phyloP scores from a whole-genome alignment of 2,329 filamentous ascomycete genomes.

The Blastomyces gilchristii region DNA sequence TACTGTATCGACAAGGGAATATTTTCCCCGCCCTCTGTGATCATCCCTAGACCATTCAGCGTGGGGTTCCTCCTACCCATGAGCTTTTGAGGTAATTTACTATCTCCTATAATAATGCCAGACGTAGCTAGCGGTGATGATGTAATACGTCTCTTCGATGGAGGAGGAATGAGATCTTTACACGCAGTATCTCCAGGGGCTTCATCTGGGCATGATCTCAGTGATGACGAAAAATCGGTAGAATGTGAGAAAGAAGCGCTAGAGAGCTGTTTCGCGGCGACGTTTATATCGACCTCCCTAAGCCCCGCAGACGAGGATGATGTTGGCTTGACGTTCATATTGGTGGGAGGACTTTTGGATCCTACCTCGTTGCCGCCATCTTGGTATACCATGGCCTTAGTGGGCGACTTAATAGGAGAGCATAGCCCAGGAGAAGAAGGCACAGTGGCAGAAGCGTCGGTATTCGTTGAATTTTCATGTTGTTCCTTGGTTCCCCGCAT shows the following conservation, averaged over 20 bases:
- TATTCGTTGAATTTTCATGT: slow-evolving; percentile 21
- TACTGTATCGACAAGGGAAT: slow-evolving; percentile 17
- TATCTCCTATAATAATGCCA: slow-evolving; percentile 22
- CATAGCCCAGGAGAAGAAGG: slow-evolving; percentile 20
- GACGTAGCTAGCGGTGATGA: slow-evolving; percentile 17
- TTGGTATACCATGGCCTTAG: slow-evolving; percentile 45
- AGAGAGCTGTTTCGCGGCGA: slow-evolving; percentile 28
- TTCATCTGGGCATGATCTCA: background rate
- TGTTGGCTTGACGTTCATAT: slow-evolving; percentile 17
- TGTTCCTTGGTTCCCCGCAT: slow-evolving; percentile 34
- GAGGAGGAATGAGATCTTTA: slow-evolving; percentile 22
- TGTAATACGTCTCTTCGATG: slow-evolving; percentile 17
- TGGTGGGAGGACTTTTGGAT: slow-evolving; percentile 22
- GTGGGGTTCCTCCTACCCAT: slow-evolving; percentile 31
- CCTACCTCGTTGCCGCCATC: slow-evolving; percentile 36
- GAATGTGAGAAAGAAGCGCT: slow-evolving; percentile 10
- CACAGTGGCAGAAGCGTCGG: slow-evolving; percentile 16
- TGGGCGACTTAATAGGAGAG: slow-evolving; percentile 27
- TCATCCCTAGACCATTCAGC: slow-evolving; percentile 10
- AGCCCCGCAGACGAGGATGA: slow-evolving; percentile 34
- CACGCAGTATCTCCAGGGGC: slow-evolving; percentile 10
- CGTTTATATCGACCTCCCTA: slow-evolving; percentile 44
- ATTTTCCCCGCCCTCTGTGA: slow-evolving; percentile 38
- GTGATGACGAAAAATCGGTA: background rate
- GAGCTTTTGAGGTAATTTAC: slow-evolving; percentile 36